These are phyloP conservation scores for Flaveria sonorensis DNA, from an alignment of 129 eudicot species.

Conservation along the genomic window DNA sequence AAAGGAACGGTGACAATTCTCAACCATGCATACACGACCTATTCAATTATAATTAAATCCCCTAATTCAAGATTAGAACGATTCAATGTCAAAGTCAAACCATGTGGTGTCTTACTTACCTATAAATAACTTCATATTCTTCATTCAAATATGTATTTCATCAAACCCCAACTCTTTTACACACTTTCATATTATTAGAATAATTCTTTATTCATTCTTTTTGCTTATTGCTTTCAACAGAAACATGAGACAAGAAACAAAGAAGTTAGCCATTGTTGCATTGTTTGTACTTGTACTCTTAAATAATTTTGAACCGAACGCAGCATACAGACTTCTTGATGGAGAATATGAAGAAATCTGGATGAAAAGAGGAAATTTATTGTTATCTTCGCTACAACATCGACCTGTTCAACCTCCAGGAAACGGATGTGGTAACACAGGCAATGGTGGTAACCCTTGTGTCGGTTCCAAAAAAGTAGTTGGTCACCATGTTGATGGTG, in stretches of 20 bases:
- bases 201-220: constrained; percentile 2
- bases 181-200: not conserved
- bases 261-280: constrained; percentile 1
- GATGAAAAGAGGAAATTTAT: constrained; percentile 31
- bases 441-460: constrained; percentile 37
- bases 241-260: constrained; percentile 17
- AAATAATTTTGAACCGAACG: constrained; percentile 19
- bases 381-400: constrained; percentile 35
- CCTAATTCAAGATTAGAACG: constrained; percentile 3
- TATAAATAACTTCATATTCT: constrained; percentile 17
- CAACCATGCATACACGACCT: constrained; percentile 2
- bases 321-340: constrained; percentile 36
- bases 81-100: constrained; percentile 25
- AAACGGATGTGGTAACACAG: constrained; percentile 38
- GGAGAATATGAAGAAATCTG: constrained; percentile 33
- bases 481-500: constrained; percentile 6
- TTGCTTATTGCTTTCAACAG: not conserved
- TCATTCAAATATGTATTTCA: constrained; percentile 1
- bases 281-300: not conserved
- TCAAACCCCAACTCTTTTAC: constrained; percentile 10
- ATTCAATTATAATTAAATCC: constrained; percentile 10
- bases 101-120: not conserved
- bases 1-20: too few species aligned
- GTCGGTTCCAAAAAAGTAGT: constrained; percentile 32
- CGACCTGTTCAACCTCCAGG: constrained; percentile 23